phyloP scores from a whole-genome alignment of 139 green algal species.

The Closterium sp. region DNA sequence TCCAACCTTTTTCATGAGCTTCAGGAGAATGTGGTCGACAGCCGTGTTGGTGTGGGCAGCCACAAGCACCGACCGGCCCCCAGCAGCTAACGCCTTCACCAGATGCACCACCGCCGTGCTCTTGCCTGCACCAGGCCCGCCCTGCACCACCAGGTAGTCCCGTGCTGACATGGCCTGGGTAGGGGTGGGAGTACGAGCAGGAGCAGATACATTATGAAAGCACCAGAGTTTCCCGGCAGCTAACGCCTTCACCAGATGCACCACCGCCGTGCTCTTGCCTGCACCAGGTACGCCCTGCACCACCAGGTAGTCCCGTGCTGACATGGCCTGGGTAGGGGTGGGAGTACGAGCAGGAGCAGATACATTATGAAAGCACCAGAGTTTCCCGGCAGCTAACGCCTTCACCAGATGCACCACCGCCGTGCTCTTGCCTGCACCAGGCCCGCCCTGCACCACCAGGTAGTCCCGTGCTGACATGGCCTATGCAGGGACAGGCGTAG shows the following conservation, averaged over 20 bases:
- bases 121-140: constrained; percentile 73
- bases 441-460: too few species aligned
- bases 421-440: constrained; percentile 38
- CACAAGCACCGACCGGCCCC: constrained; percentile 72
- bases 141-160: constrained; percentile 85
- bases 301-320: too few species aligned
- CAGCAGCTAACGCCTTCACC: constrained; percentile 22
- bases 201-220: too few species aligned
- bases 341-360: neutral
- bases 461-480: too few species aligned
- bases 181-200: neutral
- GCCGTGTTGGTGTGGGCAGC: constrained; percentile 94
- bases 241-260: constrained; percentile 27
- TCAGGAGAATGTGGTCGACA: constrained; percentile 90
- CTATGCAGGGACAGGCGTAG: too few species aligned
- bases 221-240: too few species aligned
- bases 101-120: constrained; percentile 47
- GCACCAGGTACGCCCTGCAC: too few species aligned
- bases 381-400: constrained; percentile 4
- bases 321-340: too few species aligned
- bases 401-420: constrained; percentile 45
- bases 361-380: too few species aligned
- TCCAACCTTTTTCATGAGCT: constrained; percentile 56
- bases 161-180: constrained; percentile 54
- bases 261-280: constrained; percentile 54